A percentile compares a stretch with the other conserved stretches of the same genome.
phyloP scores from a whole-genome alignment of 768 basidiomycete genomes.

The Rhodosporidiobolus odoratus region DNA sequence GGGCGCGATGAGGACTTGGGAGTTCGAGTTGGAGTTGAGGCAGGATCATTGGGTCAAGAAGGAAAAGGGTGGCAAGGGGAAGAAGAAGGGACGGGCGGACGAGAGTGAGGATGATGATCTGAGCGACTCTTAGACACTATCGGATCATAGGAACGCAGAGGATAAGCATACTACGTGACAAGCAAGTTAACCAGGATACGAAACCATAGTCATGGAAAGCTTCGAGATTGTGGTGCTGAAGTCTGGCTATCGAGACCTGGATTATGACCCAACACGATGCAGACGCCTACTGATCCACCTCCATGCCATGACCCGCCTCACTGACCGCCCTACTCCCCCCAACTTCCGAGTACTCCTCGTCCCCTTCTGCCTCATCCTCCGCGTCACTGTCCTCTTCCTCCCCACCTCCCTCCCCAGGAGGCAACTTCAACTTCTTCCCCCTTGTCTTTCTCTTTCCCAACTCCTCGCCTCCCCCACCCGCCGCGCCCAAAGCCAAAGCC shows the following conservation, averaged over 20 bases:
- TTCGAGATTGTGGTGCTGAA: no score
- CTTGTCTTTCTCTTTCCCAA: constrained; percentile 9
- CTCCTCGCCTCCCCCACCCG: background rate
- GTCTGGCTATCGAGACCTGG: no score
- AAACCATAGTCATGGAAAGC: no score
- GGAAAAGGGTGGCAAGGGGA: constrained; percentile 45
- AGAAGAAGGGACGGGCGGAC: constrained; percentile 32
- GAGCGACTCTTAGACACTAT: no score
- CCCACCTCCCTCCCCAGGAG: constrained; percentile 6
- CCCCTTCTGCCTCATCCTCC: background rate
- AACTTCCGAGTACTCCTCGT: background rate
- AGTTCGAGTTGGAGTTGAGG: constrained; percentile 26
- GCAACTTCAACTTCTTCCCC: constrained; percentile 16
- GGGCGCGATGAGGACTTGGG: constrained; percentile 28
- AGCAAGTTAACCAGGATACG: no score
- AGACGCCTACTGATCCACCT: background rate
- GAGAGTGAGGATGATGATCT: no score
- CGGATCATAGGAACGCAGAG: no score
- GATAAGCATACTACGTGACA: no score
- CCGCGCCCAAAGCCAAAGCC: background rate
- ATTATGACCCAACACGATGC: no score
- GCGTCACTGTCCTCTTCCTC: constrained; percentile 12
- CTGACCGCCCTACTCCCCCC: constrained; percentile 4
- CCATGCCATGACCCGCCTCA: background rate
- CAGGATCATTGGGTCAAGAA: background rate